Evolutionary conservation across 2,329 filamentous ascomycete species (phyloP), one percentile per base, ranked within the genome.

Genomic region (Epichloe festucae): DNA sequence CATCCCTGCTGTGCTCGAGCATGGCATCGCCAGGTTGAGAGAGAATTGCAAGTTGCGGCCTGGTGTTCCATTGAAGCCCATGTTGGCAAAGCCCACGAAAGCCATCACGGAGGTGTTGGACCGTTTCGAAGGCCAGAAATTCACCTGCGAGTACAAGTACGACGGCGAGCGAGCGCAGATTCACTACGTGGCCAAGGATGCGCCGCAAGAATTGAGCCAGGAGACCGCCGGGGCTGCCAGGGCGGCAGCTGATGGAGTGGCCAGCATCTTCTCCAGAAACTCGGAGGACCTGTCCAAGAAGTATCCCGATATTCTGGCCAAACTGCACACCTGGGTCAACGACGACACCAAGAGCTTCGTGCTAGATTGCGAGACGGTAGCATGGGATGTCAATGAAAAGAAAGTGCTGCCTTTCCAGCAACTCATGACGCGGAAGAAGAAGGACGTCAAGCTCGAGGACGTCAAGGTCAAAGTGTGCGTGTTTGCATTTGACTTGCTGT

Each of bases 131-230:
- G 83, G 87, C 56, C 93, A 95, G 64, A 86, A 85, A 27, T 98
- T 98, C 62, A 97, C 93, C 1, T 98, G 93, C 70, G 93, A 98
- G 66, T 98, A 95, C 76, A 98, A 98, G 68, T 98, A 98, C 63
- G 93, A 98, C 61, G 93, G 93, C 47, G 93, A 98, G 68, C 79
- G 93, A 64, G 93, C 93, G n/a, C 93, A 98, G 65, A 97, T 98
- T 48, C 93, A 98, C 65, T 98, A 95, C 59, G 89, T 97, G 35
- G 84, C 90, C 4, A 87, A 89, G 55, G 86, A 91, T 55, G 79
- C 87, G 10, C 73, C 81, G 2, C 73, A 85, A 53, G 76, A 89
- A 51, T 84, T 88, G 58, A 77, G 78, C 52, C 78, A 84, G 46
- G 75, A 79, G 38, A 71, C 77, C 1, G 71, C 74, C 11, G 70